Base-by-base conservation (phyloP, 1,284 basidiomycete genomes). In the Pseudozyma tsukubaensis region DNA sequence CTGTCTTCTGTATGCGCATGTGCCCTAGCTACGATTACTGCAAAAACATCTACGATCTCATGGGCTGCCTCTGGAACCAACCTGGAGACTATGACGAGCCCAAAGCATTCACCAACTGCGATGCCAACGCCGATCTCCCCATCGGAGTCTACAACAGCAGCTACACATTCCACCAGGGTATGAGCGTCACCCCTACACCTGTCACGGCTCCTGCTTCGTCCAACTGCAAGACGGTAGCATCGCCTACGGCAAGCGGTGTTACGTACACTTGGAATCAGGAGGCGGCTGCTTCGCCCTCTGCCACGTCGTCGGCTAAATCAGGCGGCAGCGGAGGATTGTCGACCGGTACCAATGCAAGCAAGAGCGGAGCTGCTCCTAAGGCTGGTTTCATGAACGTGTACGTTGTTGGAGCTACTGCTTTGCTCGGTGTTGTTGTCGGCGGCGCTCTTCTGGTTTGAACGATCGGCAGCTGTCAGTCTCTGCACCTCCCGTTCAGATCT, bases 161-260 rank as follows among this genome's bases (percentile, higher is more conserved):
- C 36, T 80, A 76, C 56, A 82, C 81, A 2, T 83, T 82, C 51
- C 43, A 50, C 19, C 81, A 83, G 62, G 81, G 81, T 9, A 53
- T 62, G 45, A 48, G 51, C 37, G 35, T 64, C 16, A 83, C 80
- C 1, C 81, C 81, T 0, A 32, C 66, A 0, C 60, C 80, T 0
- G 75, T 77, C 10, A 59, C 67, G 7, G 60, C 80, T 0, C 81
- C 80, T 3, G 54, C 74, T n/a, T 76, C 78, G 29, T 80, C 78
- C 9, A 59, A 72, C 36, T 81, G 81, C 49, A 21, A 32, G 13
- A 72, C 69, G 13, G 54, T 66, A n/a, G 52, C 76, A 24, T 72
- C 78, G 5, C 77, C 78, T 1, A 57, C 72, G 13, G 55, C 76
- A 1, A 74, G 63, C 29, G 80, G 79, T 47, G 79, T 80, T n/a